These are phyloP conservation scores for Nissolia schottii DNA, from an alignment of 306 rosid genomes.

Conservation along the genomic window DNA sequence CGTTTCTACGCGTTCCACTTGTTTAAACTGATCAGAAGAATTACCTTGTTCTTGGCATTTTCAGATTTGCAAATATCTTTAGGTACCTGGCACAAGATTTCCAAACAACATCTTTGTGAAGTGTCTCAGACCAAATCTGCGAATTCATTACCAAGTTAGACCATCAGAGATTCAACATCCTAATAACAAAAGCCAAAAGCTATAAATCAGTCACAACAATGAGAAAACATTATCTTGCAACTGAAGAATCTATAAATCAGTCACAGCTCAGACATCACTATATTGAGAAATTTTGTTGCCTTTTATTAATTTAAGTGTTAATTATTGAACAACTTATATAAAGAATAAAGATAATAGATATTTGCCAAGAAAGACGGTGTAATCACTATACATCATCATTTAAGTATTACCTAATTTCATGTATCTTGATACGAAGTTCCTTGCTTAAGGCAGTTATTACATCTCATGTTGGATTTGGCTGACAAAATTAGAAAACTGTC, in stretches of 20 bases:
- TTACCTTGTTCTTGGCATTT: background rate
- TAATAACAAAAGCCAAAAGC: background rate
- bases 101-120: too few relatives aligned
- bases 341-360: background rate
- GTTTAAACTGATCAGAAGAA: too few relatives aligned
- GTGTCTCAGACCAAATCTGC: background rate
- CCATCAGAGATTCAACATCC: background rate
- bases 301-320: background rate
- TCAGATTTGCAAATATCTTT: background rate
- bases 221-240: too few relatives aligned
- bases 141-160: background rate
- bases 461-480: background rate
- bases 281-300: background rate
- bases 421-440: background rate
- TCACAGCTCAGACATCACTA: background rate
- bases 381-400: background rate
- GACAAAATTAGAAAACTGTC: too few relatives aligned
- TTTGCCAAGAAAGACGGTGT: background rate
- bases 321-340: background rate
- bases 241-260: too few relatives aligned
- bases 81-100: background rate
- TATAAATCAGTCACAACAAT: background rate
- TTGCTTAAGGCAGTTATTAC: background rate
- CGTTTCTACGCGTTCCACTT: background rate
- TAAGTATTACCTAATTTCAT: background rate